These are phyloP conservation scores for Vicia villosa DNA, from an alignment of 306 rosid species.

Conservation along the genomic window DNA sequence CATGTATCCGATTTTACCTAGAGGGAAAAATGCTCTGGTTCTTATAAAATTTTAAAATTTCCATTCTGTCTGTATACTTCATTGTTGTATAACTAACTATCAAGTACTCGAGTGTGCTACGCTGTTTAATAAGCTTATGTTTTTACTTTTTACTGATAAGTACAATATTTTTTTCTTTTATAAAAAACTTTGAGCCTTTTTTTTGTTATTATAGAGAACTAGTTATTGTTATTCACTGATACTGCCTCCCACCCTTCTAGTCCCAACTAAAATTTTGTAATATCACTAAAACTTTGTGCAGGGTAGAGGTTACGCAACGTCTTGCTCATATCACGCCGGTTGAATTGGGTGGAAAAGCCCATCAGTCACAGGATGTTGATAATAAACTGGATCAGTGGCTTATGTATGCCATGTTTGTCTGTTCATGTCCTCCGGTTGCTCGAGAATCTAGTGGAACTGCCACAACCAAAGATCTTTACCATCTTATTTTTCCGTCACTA, in stretches of 20 bases:
- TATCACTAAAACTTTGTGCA: conserved; percentile 48
- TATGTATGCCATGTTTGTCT: conserved; percentile 91
- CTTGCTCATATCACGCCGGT: conserved; percentile 88
- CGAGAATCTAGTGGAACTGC: conserved; percentile 69
- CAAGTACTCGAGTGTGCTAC: conserved; percentile 27
- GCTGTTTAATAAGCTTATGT: not conserved
- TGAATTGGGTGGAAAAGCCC: conserved; percentile 97
- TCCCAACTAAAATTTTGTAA: conserved; percentile 28
- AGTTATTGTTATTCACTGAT: not conserved
- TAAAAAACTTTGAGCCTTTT: not conserved
- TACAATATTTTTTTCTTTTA: not conserved
- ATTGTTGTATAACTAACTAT: conserved; percentile 2
- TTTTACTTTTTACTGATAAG: not conserved
- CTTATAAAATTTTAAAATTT: not conserved
- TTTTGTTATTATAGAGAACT: not conserved
- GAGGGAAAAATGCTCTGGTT: not conserved
- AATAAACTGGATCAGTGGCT: conserved; percentile 98
- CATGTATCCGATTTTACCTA: not conserved
- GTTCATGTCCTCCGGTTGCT: conserved; percentile 87
- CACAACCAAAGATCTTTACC: conserved; percentile 84
- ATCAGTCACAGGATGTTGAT: conserved; percentile 91
- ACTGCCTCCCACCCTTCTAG: not conserved
- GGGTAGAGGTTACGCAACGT: conserved; percentile 92
- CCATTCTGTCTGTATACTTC: not conserved
- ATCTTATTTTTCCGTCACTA: conserved; percentile 86